phyloP scores from a whole-genome alignment of 2,329 filamentous ascomycete species.

The Fusarium chuoi region DNA sequence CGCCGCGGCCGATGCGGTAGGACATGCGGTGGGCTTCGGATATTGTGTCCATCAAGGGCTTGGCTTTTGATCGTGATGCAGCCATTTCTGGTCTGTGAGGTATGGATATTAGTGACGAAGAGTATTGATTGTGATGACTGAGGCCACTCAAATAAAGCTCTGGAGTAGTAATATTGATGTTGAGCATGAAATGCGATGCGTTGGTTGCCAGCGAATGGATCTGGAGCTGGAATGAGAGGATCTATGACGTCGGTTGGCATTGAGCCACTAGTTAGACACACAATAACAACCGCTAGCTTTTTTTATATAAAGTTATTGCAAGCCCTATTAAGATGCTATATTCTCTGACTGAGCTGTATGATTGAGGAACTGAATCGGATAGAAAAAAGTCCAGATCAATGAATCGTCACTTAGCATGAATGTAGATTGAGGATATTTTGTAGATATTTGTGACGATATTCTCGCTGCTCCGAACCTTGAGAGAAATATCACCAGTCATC shows the following conservation, averaged over 20 bases:
- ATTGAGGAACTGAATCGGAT: too few relatives aligned
- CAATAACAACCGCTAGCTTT: not conserved
- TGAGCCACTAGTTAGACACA: not conserved
- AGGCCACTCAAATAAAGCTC: too few relatives aligned
- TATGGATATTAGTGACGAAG: fast-evolving
- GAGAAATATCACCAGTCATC: too few relatives aligned
- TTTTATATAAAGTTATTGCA: too few relatives aligned
- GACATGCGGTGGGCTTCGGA: constrained; percentile 32
- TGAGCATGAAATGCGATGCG: not conserved
- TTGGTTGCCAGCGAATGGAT: not conserved
- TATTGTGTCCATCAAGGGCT: constrained; percentile 8
- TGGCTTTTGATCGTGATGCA: not conserved
- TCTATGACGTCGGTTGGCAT: not conserved
- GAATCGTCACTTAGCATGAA: too few relatives aligned
- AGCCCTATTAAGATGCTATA: too few relatives aligned
- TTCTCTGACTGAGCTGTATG: too few relatives aligned
- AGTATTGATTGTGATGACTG: not conserved
- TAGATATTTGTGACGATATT: too few relatives aligned
- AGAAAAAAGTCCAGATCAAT: too few relatives aligned
- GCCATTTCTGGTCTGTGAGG: not conserved
- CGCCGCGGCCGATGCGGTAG: constrained; percentile 69
- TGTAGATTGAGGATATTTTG: too few relatives aligned
- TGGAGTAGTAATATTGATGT: too few relatives aligned
- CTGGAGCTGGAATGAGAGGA: not conserved
- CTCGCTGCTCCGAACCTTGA: too few relatives aligned